phyloP scores from a whole-genome alignment of 305 asterid species.

The Euphrasia arctica region DNA sequence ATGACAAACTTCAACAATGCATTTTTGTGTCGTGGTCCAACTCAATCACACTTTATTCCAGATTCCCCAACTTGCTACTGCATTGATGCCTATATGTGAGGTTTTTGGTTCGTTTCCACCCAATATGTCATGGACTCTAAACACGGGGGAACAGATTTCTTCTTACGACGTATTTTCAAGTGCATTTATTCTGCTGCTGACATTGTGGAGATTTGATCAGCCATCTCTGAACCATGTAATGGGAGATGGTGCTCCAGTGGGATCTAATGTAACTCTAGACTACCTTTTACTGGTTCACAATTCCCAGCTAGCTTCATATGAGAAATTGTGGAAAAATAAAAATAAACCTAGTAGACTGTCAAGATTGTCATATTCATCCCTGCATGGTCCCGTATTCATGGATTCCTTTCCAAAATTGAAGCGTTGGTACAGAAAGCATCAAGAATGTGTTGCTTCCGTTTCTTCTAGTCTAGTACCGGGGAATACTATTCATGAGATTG shows the following conservation, averaged over 20 bases:
- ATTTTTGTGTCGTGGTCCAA: neutral
- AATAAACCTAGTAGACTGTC: too few relatives aligned
- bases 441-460: too few relatives aligned
- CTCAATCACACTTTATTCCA: constrained; percentile 32
- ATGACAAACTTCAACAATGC: neutral
- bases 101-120: constrained; percentile 91
- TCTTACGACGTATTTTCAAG: constrained; percentile 87
- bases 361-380: too few relatives aligned
- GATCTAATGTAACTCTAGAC: constrained; percentile 80
- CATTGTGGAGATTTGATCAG: constrained; percentile 46
- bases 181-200: constrained; percentile 87
- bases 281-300: constrained; percentile 41
- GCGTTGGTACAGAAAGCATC: too few relatives aligned
- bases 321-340: too few relatives aligned
- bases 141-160: constrained; percentile 76
- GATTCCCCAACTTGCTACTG: constrained; percentile 98
- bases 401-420: too few relatives aligned
- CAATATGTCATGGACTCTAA: constrained; percentile 68
- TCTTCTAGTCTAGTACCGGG: too few relatives aligned
- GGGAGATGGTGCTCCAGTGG: constrained; percentile 74
- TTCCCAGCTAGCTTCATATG: too few relatives aligned
- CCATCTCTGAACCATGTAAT: constrained; percentile 51
- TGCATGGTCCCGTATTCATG: too few relatives aligned
- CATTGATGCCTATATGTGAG: constrained; percentile 96
- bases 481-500: too few relatives aligned